Conservation (phyloP, 2,329 filamentous ascomycete genomes). For the Thielaviopsis populi region DNA sequence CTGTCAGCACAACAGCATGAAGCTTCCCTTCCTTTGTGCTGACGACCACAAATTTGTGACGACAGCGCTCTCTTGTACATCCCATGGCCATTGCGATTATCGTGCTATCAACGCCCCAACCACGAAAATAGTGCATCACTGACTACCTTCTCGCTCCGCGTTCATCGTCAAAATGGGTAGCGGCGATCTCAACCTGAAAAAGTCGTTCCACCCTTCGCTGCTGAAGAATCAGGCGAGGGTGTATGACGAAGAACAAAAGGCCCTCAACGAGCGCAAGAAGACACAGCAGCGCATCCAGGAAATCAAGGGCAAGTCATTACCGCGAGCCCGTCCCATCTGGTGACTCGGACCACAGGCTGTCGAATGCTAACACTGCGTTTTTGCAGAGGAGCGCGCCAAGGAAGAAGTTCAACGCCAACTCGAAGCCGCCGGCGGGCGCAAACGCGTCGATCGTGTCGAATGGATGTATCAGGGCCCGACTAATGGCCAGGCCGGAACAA, state of each 20-base stretch:
- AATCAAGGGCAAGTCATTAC: constrained; percentile 38
- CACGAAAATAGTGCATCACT: neutral
- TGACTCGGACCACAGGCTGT: neutral
- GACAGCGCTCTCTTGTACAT: neutral
- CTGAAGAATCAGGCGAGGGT: constrained; percentile 83
- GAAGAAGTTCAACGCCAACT: constrained; percentile 84
- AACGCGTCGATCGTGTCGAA: constrained; percentile 70
- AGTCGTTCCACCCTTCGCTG: constrained; percentile 84
- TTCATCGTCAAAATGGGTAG: constrained; percentile 54
- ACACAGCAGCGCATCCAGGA: constrained; percentile 86
- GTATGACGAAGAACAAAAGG: constrained; percentile 82
- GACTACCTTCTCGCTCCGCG: neutral
- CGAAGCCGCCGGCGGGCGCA: constrained; percentile 72
- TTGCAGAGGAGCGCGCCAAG: constrained; percentile 65
- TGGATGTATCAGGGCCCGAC: constrained; percentile 96
- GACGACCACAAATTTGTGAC: neutral
- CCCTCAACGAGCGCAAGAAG: constrained; percentile 85
- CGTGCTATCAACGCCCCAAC: neutral
- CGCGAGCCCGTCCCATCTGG: neutral
- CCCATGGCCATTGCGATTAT: no score
- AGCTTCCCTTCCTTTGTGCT: neutral
- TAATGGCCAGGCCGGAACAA: constrained; percentile 56
- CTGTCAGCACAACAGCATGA: neutral
- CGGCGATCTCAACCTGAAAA: constrained; percentile 89
- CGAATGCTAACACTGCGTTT: neutral